Evolutionary conservation across 78 protist species (phyloP).

Genomic region (Neovahlkampfia damariscottae): DNA sequence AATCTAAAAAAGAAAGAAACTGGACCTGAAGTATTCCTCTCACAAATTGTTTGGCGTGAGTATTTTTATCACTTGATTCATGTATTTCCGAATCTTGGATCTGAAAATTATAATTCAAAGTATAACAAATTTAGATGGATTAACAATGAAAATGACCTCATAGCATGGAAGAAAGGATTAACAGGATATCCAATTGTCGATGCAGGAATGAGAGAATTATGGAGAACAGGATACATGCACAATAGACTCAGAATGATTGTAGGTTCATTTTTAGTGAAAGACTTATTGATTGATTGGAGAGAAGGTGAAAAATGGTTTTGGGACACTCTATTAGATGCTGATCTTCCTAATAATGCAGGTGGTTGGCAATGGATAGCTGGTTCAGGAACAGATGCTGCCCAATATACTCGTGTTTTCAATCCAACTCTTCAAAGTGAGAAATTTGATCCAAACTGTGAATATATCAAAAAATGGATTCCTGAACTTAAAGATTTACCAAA

Average conservation of each 20-base stretch:
- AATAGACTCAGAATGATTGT: constrained; percentile 13
- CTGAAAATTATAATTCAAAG: background rate
- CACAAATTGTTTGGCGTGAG: background rate
- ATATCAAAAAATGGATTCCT: constrained; percentile 8
- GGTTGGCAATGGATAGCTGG: constrained; percentile 11
- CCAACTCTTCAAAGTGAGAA: background rate
- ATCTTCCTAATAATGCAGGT: background rate
- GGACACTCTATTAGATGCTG: background rate
- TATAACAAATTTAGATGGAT: background rate
- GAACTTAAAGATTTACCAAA: background rate
- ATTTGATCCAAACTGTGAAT: constrained; percentile 2
- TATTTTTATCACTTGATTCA: background rate
- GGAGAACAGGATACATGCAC: constrained; percentile 7
- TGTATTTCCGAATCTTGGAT: background rate
- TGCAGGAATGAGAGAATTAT: constrained; percentile 14
- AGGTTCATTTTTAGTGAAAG: constrained; percentile 2
- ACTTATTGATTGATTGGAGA: constrained; percentile 8
- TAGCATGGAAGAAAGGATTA: background rate
- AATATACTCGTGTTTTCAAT: constrained; percentile 14
- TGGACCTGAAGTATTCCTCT: background rate
- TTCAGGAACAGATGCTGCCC: background rate
- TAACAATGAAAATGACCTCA: background rate
- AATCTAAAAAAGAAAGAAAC: background rate
- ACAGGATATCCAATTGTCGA: constrained; percentile 19
- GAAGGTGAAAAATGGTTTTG: background rate